phyloP scores from a whole-genome alignment of 306 rosid genomes.

The Casuarina equisetifolia region DNA sequence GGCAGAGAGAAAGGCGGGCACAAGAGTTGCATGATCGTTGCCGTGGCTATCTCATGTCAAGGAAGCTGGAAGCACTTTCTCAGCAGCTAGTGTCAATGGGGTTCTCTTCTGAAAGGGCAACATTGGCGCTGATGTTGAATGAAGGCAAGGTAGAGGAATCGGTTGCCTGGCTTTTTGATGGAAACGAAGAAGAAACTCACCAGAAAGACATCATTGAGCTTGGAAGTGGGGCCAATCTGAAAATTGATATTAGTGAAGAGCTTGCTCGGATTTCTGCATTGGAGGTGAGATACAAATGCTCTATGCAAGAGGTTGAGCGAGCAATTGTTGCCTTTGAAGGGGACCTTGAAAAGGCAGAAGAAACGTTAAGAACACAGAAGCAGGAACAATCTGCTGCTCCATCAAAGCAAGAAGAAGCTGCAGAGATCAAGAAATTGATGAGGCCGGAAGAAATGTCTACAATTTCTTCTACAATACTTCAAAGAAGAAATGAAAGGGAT shows the following conservation, averaged over 20 bases:
- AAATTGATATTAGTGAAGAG: conserved; percentile 81
- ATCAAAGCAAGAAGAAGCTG: conserved; percentile 56
- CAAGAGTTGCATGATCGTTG: conserved; percentile 85
- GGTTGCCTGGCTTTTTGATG: conserved; percentile 69
- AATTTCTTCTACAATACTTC: conserved; percentile 44
- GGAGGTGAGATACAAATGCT: conserved; percentile 56
- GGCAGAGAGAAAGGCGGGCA: conserved; percentile 84
- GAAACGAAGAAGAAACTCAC: conserved; percentile 49
- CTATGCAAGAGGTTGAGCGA: conserved; percentile 87
- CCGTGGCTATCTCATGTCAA: conserved; percentile 67
- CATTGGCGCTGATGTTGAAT: conserved; percentile 63
- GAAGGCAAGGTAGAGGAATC: conserved; percentile 79
- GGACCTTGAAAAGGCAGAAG: conserved; percentile 70
- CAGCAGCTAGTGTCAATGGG: conserved; percentile 81
- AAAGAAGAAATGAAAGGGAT: conserved; percentile 57
- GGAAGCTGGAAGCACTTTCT: conserved; percentile 76
- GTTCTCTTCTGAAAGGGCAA: conserved; percentile 60
- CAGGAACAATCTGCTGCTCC: conserved; percentile 43
- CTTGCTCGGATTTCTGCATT: conserved; percentile 52
- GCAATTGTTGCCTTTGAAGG: conserved; percentile 76
- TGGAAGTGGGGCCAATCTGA: conserved; percentile 50
- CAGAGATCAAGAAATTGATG: conserved; percentile 33
- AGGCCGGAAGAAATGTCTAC: conserved; percentile 45
- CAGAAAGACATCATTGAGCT: conserved; percentile 31
- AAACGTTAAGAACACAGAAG: conserved; percentile 53